A percentile compares a stretch with the other conserved stretches of the same genome.
Conservation (phyloP, 2,329 filamentous ascomycete species). For the Colletotrichum scovillei region DNA sequence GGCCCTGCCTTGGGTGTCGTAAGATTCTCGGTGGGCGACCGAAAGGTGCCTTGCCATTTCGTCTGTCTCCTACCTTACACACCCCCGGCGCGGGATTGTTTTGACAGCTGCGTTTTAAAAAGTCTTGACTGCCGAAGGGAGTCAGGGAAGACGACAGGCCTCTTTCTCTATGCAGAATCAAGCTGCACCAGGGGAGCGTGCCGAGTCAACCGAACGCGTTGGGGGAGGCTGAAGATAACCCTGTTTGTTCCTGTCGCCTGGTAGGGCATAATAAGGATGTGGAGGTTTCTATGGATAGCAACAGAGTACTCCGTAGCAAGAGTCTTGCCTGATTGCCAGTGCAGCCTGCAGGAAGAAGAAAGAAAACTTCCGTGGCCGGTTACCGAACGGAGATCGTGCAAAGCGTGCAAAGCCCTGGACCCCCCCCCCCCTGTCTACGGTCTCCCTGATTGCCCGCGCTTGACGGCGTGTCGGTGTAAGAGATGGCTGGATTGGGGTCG, state of each 20-base stretch:
- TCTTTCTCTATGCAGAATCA: neutral
- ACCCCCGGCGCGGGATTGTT: neutral
- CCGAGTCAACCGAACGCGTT: conserved; percentile 12
- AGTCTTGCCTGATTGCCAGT: neutral
- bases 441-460: conserved; percentile 11
- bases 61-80: neutral
- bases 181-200: neutral
- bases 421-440: too few species aligned
- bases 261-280: neutral
- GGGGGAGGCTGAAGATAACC: neutral
- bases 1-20: conserved; percentile 6
- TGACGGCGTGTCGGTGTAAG: conserved; percentile 24
- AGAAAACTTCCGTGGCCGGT: neutral
- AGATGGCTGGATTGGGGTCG: neutral
- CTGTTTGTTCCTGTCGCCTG: neutral
- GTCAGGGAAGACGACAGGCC: neutral
- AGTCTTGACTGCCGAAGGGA: neutral
- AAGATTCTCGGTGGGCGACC: neutral
- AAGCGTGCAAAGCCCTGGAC: neutral
- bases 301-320: neutral
- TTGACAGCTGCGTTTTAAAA: neutral
- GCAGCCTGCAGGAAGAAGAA: too few species aligned
- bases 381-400: conserved; percentile 13
- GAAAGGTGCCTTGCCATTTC: neutral
- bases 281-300: conserved; percentile 5